Percentiles rank a stretch among this genome's conserved stretches.
Evolutionary conservation across 768 basidiomycete genomes (phyloP).

Genomic region (Phaeotremella fagi): DNA sequence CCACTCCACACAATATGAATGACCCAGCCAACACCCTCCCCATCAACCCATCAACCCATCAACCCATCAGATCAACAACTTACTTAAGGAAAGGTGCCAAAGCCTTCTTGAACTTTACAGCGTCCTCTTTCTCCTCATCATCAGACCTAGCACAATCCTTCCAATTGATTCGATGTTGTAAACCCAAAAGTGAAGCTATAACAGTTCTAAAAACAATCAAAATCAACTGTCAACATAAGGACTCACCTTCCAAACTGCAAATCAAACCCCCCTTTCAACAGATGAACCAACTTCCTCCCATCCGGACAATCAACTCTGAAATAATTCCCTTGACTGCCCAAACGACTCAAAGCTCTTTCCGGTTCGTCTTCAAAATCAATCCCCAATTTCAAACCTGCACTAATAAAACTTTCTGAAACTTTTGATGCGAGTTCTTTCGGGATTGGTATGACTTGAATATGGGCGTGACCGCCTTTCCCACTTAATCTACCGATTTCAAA

Average conservation of each 20-base stretch:
- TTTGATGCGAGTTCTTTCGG: constrained; percentile 55
- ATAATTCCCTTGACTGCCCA: constrained; percentile 61
- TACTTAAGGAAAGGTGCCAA: constrained; percentile 55
- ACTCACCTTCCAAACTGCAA: constrained; percentile 90
- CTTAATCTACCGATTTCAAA: constrained; percentile 84
- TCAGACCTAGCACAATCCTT: constrained; percentile 77
- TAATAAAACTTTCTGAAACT: constrained; percentile 66
- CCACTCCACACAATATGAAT: too few species aligned
- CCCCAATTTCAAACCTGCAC: constrained; percentile 63
- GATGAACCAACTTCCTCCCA: constrained; percentile 77
- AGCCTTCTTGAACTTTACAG: constrained; percentile 72
- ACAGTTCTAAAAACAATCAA: constrained; percentile 59
- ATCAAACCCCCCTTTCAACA: constrained; percentile 74
- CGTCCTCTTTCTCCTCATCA: constrained; percentile 80
- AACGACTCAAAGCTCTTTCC: constrained; percentile 57
- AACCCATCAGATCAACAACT: not conserved
- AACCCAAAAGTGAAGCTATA: constrained; percentile 67
- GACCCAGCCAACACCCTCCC: not conserved
- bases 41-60: not conserved
- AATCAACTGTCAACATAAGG: not conserved
- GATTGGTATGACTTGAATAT: constrained; percentile 64
- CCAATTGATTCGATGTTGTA: constrained; percentile 83
- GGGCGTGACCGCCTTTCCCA: constrained; percentile 87
- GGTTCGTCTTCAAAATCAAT: constrained; percentile 72
- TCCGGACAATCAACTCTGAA: constrained; percentile 87